Evolutionary conservation across 768 basidiomycete genomes (phyloP), one percentile per base, ranked within the genome.

Genomic region (Amanita subjunquillea): DNA sequence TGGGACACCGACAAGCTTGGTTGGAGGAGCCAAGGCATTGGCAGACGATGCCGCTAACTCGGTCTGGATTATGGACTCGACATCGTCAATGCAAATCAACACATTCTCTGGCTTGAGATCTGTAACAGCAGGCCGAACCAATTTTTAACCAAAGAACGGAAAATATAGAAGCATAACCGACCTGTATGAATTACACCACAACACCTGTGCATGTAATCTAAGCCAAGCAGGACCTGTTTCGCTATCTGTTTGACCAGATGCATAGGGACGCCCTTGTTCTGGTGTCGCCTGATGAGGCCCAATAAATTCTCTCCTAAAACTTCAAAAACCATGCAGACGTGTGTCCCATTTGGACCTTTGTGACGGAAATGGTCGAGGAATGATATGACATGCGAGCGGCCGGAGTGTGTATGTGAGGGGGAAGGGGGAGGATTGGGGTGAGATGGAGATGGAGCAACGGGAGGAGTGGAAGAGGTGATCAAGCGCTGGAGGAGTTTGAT

Each of bases 291-390:
- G 78, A 98, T 96, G 60, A 99, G 79, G 4, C 87, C 93, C 2
- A 98, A 80, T 2, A 99, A 74, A 65, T 95, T 97, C 70, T 99
- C 95, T 55, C 95, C 96, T 7, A 99, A 79, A 23, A 98, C 96
- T 67, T 99, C 96, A 62, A 97, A 97, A 12, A 96, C 93, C 96
- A 99, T 98, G 77, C 96, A 98, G 59, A 99, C 89, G 69, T 99
- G 96, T 13, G 80, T 85, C 36, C 96, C 96, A 65, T 99, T 96
- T 8, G 93, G 93, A 1, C 96, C 96, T 56, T 87, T 88, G 70
- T 98, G 96, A 25, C 85, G 80, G 68, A 99, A 99, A 66, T 98
- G 92, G 72, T 99, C 95, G 44, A 98, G 86, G 66, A 98, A 91
- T 12, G 88, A 90, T 66, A 99, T 94, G 67, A 97, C 95, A 65